phyloP scores from a whole-genome alignment of 1,139 yeast species.

The Zygosaccharomyces sapae region DNA sequence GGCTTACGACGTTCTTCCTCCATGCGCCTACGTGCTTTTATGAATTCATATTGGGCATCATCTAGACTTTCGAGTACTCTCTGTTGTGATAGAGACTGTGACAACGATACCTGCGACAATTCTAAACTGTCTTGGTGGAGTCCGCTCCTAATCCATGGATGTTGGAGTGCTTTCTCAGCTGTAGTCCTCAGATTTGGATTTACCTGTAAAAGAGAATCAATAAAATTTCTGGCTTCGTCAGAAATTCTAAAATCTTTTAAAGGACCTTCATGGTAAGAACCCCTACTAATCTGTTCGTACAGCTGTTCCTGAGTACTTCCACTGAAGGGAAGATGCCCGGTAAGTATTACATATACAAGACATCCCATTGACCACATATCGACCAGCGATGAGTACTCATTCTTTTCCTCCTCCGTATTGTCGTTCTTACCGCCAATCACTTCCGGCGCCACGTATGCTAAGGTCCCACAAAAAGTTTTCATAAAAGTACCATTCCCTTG shows the following conservation, averaged over 20 bases:
- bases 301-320: slow-evolving; percentile 86
- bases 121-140: slow-evolving; percentile 11
- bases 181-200: slow-evolving; percentile 67
- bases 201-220: slow-evolving; percentile 64
- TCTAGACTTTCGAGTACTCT: slow-evolving; percentile 49
- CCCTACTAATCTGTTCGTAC: slow-evolving; percentile 68
- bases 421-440: slow-evolving; percentile 66
- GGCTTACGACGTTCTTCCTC: slow-evolving; percentile 22
- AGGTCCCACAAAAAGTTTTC: slow-evolving; percentile 86
- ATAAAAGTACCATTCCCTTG: slow-evolving; percentile 72
- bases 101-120: slow-evolving; percentile 51
- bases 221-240: slow-evolving; percentile 61
- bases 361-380: slow-evolving; percentile 98
- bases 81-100: slow-evolving; percentile 70
- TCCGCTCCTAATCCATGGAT: slow-evolving; percentile 46
- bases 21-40: slow-evolving; percentile 42
- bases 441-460: slow-evolving; percentile 93
- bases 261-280: slow-evolving; percentile 78
- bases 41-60: slow-evolving; percentile 32
- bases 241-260: slow-evolving; percentile 64
- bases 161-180: slow-evolving; percentile 67
- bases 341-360: slow-evolving; percentile 78
- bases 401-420: slow-evolving; percentile 30
- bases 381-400: slow-evolving; percentile 75
- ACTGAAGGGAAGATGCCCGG: slow-evolving; percentile 90